Evolutionary conservation across 2,329 filamentous ascomycete species (phyloP).

Genomic region (Ophiognomonia clavigignenti-juglandacearum): DNA sequence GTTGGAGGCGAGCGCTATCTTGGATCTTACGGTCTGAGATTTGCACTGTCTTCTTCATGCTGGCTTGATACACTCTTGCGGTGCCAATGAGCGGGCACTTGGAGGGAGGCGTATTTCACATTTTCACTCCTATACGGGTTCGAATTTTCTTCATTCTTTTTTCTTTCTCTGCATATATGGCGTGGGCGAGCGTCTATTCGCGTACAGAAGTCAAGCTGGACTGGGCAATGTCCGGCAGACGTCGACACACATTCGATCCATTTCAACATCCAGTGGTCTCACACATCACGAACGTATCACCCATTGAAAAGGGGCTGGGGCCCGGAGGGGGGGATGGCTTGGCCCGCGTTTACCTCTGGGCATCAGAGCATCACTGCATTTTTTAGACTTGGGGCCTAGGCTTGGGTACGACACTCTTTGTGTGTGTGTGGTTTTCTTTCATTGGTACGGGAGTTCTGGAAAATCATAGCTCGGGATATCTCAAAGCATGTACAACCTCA

Average conservation of each 20-base stretch:
- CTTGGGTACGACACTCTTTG: background rate
- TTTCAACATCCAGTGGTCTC: background rate
- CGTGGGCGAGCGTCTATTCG: background rate
- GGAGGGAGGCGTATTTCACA: background rate
- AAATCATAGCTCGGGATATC: too few species aligned
- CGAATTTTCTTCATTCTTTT: background rate
- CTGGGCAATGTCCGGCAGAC: background rate
- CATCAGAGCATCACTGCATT: too few species aligned
- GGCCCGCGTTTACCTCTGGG: too few species aligned
- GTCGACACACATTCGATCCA: background rate
- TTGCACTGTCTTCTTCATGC: too few species aligned
- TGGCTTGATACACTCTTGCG: background rate
- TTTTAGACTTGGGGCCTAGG: too few species aligned
- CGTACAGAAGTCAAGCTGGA: background rate
- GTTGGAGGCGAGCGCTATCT: constrained; percentile 32
- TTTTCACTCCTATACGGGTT: background rate
- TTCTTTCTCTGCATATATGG: background rate
- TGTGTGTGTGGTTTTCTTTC: too few species aligned
- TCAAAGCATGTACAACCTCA: background rate
- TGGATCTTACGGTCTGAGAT: constrained; percentile 5
- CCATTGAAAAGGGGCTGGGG: too few species aligned
- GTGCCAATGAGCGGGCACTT: constrained; percentile 1
- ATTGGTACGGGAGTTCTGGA: background rate
- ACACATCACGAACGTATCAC: too few species aligned
- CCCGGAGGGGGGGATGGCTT: too few species aligned